A percentile compares a stretch with the other conserved stretches of the same genome.
phyloP scores from a whole-genome alignment of 2,329 filamentous ascomycete species.

The Amesomyces nigricolor region DNA sequence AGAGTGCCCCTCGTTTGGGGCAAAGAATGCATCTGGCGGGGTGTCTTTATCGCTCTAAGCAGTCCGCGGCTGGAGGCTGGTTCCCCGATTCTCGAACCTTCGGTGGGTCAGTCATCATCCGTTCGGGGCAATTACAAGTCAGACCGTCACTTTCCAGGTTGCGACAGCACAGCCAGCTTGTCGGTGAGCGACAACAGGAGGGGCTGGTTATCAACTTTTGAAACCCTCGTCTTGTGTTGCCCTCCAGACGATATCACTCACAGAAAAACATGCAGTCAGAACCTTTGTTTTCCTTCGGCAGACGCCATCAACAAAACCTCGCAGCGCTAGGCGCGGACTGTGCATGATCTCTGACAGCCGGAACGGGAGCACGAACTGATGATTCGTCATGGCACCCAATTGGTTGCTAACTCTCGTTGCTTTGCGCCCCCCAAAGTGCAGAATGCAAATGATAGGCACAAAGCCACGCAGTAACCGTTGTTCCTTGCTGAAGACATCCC shows the following conservation, averaged over 20 bases:
- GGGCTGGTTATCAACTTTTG: background rate
- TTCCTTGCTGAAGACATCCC: background rate
- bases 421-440: background rate
- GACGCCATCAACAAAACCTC: background rate
- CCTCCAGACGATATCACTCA: too few relatives aligned
- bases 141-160: background rate
- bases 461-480: slow-evolving; percentile 3
- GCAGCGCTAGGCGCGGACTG: slow-evolving; percentile 5
- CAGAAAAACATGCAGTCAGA: too few relatives aligned
- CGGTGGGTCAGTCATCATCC: slow-evolving; percentile 31
- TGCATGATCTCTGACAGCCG: slow-evolving; percentile 6
- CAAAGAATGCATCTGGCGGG: slow-evolving; percentile 15
- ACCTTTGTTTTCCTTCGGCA: background rate
- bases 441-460: slow-evolving; percentile 4
- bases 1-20: too few relatives aligned
- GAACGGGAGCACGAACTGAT: slow-evolving; percentile 5
- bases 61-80: slow-evolving; percentile 6
- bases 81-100: slow-evolving; percentile 40
- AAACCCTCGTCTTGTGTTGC: background rate
- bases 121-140: background rate
- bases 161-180: too few relatives aligned
- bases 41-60: slow-evolving; percentile 16
- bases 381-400: background rate
- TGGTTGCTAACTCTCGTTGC: slow-evolving; percentile 5
- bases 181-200: too few relatives aligned